Percentiles rank a stretch among this genome's conserved stretches.
These are phyloP conservation scores for Flagelloscypha sp. DNA, from an alignment of 768 basidiomycete genomes.

Conservation along the genomic window DNA sequence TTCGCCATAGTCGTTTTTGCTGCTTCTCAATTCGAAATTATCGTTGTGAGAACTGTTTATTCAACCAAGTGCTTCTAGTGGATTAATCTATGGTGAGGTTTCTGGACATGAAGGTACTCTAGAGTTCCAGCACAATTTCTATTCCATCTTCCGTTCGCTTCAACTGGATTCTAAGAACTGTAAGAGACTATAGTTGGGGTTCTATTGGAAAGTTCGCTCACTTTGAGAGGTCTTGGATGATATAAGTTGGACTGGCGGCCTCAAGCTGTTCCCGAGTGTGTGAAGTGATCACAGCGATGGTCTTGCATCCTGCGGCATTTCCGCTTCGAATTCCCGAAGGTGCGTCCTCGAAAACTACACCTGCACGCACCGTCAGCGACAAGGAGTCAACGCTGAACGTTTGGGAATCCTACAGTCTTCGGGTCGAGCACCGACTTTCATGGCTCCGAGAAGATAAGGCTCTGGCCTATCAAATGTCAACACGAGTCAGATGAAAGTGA, in stretches of 20 bases:
- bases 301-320: constrained; percentile 73
- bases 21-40: too few relatives aligned
- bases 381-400: constrained; percentile 4
- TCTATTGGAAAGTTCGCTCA: too few relatives aligned
- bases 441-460: constrained; percentile 83
- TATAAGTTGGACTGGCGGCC: constrained; percentile 52
- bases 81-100: too few relatives aligned
- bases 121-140: too few relatives aligned
- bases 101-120: too few relatives aligned
- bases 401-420: constrained; percentile 40
- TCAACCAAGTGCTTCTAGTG: too few relatives aligned
- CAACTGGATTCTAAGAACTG: not conserved
- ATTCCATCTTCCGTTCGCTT: constrained; percentile 1
- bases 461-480: constrained; percentile 49
- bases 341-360: constrained; percentile 88
- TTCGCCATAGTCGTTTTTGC: too few relatives aligned
- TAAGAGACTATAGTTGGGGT: too few relatives aligned
- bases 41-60: too few relatives aligned
- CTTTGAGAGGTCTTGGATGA: constrained; percentile 70
- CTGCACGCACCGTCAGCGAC: constrained; percentile 21
- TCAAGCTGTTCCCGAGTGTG: constrained; percentile 65
- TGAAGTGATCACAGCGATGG: constrained; percentile 75
- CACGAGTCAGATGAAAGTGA: constrained; percentile 5
- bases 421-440: constrained; percentile 55
- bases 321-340: constrained; percentile 80